Evolutionary conservation across 371 early-diverging fungal genomes (phyloP).

Genomic region (Actinomortierella wolfii): DNA sequence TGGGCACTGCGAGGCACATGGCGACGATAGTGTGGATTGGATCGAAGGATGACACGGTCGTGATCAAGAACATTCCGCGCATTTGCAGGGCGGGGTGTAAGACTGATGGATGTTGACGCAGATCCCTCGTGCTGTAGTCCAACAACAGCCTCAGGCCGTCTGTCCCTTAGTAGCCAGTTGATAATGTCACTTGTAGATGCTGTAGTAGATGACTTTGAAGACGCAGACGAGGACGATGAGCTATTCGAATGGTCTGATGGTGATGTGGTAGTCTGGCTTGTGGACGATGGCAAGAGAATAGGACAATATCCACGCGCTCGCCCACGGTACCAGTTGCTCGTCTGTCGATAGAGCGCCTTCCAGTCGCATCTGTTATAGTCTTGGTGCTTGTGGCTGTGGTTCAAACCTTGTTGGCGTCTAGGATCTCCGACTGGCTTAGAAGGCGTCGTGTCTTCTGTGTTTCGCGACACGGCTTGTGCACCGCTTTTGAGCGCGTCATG

Average conservation of each 20-base stretch:
- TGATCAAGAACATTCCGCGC: not conserved
- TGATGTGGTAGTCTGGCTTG: not conserved
- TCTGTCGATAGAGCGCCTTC: slow-evolving; percentile 59
- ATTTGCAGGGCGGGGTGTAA: slow-evolving; percentile 14
- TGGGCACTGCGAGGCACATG: slow-evolving; percentile 6
- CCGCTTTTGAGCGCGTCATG: no score
- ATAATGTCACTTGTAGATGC: slow-evolving; percentile 9
- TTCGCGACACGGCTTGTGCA: no score
- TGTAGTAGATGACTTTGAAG: not conserved
- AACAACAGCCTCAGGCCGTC: slow-evolving; percentile 43
- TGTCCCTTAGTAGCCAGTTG: slow-evolving; percentile 7
- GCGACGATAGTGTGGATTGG: slow-evolving; percentile 59
- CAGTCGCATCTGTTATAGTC: slow-evolving; percentile 34
- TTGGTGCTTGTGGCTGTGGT: no score
- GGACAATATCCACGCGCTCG: slow-evolving; percentile 52
- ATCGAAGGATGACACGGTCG: slow-evolving; percentile 49
- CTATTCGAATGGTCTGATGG: not conserved
- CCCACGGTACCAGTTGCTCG: slow-evolving; percentile 59
- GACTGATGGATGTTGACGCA: slow-evolving; percentile 50
- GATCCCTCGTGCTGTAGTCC: slow-evolving; percentile 60
- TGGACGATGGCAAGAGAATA: slow-evolving; percentile 15
- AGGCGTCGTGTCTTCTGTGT: no score
- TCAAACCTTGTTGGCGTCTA: no score
- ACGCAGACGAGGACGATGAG: not conserved
- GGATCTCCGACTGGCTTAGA: no score